Evolutionary conservation across 805 yeast genomes (phyloP), one percentile per base, ranked within the genome.

Genomic region (Cyberlindnera amylophila): DNA sequence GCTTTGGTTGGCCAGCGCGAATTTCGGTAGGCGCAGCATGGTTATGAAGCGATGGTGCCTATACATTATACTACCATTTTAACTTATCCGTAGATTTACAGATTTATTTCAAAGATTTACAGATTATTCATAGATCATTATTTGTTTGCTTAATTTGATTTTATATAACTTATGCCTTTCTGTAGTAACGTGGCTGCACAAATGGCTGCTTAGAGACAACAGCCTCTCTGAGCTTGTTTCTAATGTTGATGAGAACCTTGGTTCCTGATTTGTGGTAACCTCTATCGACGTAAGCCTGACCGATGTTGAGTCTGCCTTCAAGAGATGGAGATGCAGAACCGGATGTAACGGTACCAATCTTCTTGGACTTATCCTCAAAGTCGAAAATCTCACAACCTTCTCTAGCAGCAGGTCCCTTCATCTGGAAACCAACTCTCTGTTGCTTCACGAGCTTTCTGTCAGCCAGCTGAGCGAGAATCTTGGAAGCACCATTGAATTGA

Each of bases 331-430:
- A 81, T 60, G 74, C 73, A 58, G 77, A 68, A 10, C 86, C 86
- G 1, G 82, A 76, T 3, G 85, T 79, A 7, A 66, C 81, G 46
- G 45, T 59, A 51, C 65, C 73, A 43, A 60, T 84, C 74, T 36
- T 82, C 73, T 60, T 79, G 28, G 70, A 70, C 24, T 70, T 67
- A 17, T 81, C 81, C 21, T 74, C 77, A n/a, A 60, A 63, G 39
- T 67, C 61, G 50, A 72, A 82, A 12, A 91, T 75, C 53, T 77
- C 78, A 52, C 77, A 70, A 9, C 86, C 88, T 19, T 82, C 83
- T 64, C 99, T 80, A 26, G 98, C 96, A 2, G 99, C 88, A 10
- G 98, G 97, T 1, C 98, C 97, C 50, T 72, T 74, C 32, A 74
- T 61, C 38, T 58, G 62, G 54, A 85, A 71, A 2, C 97, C 98